Evolutionary conservation across 768 basidiomycete genomes (phyloP), one percentile per base, ranked within the genome.

Genomic region (Omphalotus guepiniiformis): DNA sequence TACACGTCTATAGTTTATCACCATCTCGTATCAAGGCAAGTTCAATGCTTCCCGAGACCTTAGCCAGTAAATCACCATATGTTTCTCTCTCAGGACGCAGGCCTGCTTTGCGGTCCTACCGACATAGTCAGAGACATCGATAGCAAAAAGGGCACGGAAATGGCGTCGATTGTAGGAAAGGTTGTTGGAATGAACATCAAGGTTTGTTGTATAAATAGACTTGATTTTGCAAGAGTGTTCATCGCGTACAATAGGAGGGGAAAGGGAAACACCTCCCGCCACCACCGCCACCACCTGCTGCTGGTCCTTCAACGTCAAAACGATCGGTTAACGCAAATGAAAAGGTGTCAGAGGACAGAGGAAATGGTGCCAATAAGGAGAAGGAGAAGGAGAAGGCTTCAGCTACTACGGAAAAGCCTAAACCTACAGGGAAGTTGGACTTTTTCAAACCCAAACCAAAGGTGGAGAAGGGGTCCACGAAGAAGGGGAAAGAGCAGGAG

Each of bases 1-100:
- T 82, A 12, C 79, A 86, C 54, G 64, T 92, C 7, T 91, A 92
- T 61, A 80, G 85, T 57, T 58, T 92, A 25, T 80, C 88, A 0
- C 82, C 87, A 1, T 76, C 80, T 1, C 75, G 71, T 3, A 60
- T 90, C 30, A 71, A 68, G 21, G 86, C 82, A 59, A 45, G 82
- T 68, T n/a, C 19, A 11, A 28, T 58, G 57, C 5, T 36, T 48
- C n/a, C 49, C 36, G 13, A 49, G 42, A 29, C 45, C 39, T 36
- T 16, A 42, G 1, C 37, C 29, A 22, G 37, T 52, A 11, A 28
- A 26, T 30, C 16, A 13, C 3, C 13, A 13, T 28, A 25, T 42
- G 26, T 47, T 34, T 35, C 29, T 42, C 22, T 30, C 11, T 9
- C 45, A 79, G 77, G 78, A 80, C 52, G 66, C 70, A 2, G 72